Evolutionary conservation across 2,329 filamentous ascomycete genomes (phyloP).

Genomic region (Laburnicola sp.): DNA sequence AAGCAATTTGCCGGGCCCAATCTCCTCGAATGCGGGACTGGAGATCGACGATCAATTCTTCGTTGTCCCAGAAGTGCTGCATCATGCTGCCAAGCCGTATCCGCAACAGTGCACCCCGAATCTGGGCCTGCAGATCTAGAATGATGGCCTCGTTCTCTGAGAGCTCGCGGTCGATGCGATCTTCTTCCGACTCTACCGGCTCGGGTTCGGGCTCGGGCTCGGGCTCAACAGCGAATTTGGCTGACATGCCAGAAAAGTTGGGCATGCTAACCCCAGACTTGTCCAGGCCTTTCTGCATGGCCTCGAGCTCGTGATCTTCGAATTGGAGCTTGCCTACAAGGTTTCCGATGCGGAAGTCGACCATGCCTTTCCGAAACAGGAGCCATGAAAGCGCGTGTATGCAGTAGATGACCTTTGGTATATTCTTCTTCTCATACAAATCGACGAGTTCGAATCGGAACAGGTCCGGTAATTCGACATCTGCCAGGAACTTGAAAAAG

Average conservation of each 20-base stretch:
- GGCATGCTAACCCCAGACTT: constrained; percentile 95
- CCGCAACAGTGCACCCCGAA: constrained; percentile 77
- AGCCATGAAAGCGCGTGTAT: constrained; percentile 97
- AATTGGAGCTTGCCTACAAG: constrained; percentile 95
- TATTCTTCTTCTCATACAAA: constrained; percentile 99
- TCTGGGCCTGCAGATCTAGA: constrained; percentile 81
- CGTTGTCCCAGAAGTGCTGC: constrained; percentile 86
- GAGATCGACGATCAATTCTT: constrained; percentile 75
- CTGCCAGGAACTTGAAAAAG: constrained; percentile 91
- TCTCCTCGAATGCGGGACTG: constrained; percentile 88
- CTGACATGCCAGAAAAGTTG: constrained; percentile 95
- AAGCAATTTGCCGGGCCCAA: constrained; percentile 79
- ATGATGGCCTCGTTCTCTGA: constrained; percentile 73
- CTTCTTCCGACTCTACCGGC: constrained; percentile 82
- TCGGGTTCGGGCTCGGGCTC: constrained; percentile 67
- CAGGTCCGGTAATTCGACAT: constrained; percentile 88
- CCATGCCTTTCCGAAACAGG: constrained; percentile 91
- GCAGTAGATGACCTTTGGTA: constrained; percentile 98
- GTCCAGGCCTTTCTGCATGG: constrained; percentile 94
- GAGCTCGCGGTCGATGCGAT: constrained; percentile 80
- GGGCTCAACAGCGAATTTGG: constrained; percentile 85
- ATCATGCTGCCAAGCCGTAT: constrained; percentile 78
- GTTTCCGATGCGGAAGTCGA: constrained; percentile 95
- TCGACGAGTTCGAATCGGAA: constrained; percentile 98
- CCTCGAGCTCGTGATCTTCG: constrained; percentile 95